Evolutionary conservation across 805 yeast genomes (phyloP).

Genomic region (Debaryomyces castellii): DNA sequence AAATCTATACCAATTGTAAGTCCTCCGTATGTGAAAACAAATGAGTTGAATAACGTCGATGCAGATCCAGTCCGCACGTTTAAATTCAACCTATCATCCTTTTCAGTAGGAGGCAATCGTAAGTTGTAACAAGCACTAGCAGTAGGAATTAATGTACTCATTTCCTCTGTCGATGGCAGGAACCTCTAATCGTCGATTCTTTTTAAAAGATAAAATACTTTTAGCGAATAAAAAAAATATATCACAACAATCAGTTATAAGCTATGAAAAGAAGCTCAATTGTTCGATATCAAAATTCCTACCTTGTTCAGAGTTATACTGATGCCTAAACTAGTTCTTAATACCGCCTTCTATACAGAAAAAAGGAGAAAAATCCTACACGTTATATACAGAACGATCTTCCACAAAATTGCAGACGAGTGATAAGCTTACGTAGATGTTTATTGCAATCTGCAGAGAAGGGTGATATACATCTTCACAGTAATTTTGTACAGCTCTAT

Average conservation of each 20-base stretch:
- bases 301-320: too few species aligned
- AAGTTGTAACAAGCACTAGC: conserved; percentile 59
- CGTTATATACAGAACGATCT: too few species aligned
- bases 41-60: conserved; percentile 54
- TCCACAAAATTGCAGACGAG: too few species aligned
- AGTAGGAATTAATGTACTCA: conserved; percentile 67
- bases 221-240: not conserved
- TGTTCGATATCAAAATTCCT: not conserved
- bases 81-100: conserved; percentile 54
- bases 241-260: not conserved
- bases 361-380: not conserved
- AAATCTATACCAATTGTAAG: conserved; percentile 56
- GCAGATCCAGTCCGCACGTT: conserved; percentile 72
- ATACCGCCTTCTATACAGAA: not conserved
- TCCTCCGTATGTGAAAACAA: conserved; percentile 69
- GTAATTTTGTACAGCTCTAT: too few species aligned
- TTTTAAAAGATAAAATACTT: too few species aligned
- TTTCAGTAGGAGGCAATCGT: conserved; percentile 52
- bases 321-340: not conserved
- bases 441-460: too few species aligned
- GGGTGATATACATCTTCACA: too few species aligned
- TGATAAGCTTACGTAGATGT: too few species aligned
- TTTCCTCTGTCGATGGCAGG: conserved; percentile 22
- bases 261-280: not conserved
- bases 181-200: too few species aligned